Evolutionary conservation across 305 asterid species (phyloP).

Genomic region (Fraxinus floribunda): DNA sequence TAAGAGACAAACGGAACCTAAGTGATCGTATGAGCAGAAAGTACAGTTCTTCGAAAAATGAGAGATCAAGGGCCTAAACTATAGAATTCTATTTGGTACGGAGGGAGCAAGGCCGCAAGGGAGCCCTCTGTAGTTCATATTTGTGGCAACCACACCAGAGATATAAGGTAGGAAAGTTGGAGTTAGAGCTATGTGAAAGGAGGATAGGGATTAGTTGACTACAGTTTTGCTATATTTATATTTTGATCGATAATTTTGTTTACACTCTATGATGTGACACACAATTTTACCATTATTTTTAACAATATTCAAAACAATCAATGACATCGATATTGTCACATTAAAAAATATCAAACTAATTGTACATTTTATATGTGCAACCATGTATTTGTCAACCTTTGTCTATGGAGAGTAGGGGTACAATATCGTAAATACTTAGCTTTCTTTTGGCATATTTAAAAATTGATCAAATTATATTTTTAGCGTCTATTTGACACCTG

Average conservation of each 20-base stretch:
- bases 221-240: no score
- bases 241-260: no score
- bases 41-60: background rate
- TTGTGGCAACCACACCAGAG: background rate
- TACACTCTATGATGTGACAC: no score
- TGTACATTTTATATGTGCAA: background rate
- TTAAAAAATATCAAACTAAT: no score
- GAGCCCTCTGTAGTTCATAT: background rate
- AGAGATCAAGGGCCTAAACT: background rate
- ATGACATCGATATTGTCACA: no score
- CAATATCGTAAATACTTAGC: background rate
- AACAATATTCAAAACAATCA: no score
- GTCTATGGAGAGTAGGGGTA: background rate
- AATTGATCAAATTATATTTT: background rate
- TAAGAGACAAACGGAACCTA: no score
- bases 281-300: no score
- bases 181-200: background rate
- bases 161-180: background rate
- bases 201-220: background rate
- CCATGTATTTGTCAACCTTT: background rate
- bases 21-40: background rate
- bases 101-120: no score
- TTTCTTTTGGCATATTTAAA: no score
- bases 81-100: no score
- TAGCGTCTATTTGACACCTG: no score